Percentiles rank a stretch among this genome's conserved stretches.
phyloP scores from a whole-genome alignment of 1,139 yeast genomes.

The Blastobotrys petasosporus region DNA sequence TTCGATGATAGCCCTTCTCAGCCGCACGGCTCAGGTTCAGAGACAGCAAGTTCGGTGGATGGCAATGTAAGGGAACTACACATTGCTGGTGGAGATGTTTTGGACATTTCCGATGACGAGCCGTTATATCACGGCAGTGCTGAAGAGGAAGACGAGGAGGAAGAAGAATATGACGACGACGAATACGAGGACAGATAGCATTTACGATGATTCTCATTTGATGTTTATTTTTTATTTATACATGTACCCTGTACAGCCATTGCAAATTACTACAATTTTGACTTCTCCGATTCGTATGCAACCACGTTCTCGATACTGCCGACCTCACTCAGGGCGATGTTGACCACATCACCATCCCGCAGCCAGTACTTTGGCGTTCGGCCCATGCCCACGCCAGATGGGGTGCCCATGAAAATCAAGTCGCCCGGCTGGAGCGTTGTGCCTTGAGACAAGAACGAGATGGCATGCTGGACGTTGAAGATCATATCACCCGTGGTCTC shows the following conservation, averaged over 20 bases:
- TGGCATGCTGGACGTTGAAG: slow-evolving; percentile 41
- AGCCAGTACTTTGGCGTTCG: slow-evolving; percentile 39
- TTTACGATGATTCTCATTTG: neutral
- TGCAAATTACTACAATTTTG: slow-evolving; percentile 7
- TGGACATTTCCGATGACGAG: neutral
- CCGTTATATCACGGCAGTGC: neutral
- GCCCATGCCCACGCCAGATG: slow-evolving; percentile 50
- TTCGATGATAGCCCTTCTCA: too few relatives aligned
- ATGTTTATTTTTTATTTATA: neutral
- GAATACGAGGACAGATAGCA: neutral
- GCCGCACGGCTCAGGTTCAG: too few relatives aligned
- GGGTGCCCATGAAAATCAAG: slow-evolving; percentile 49
- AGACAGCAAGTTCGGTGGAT: too few relatives aligned
- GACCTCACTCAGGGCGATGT: slow-evolving; percentile 39
- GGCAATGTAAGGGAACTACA: too few relatives aligned
- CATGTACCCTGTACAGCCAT: neutral
- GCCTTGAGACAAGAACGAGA: slow-evolving; percentile 47
- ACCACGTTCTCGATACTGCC: slow-evolving; percentile 43
- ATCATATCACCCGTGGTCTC: slow-evolving; percentile 46
- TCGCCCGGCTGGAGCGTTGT: slow-evolving; percentile 47
- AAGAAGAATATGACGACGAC: neutral
- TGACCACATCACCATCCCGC: slow-evolving; percentile 42
- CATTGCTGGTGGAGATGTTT: neutral
- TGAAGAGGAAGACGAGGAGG: neutral
- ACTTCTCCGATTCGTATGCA: slow-evolving; percentile 24